Percentiles rank a stretch among this genome's conserved stretches.
Conservation (phyloP, 225 moss, liverwort and hornwort genomes). For the Antitrichia curtipendula region DNA sequence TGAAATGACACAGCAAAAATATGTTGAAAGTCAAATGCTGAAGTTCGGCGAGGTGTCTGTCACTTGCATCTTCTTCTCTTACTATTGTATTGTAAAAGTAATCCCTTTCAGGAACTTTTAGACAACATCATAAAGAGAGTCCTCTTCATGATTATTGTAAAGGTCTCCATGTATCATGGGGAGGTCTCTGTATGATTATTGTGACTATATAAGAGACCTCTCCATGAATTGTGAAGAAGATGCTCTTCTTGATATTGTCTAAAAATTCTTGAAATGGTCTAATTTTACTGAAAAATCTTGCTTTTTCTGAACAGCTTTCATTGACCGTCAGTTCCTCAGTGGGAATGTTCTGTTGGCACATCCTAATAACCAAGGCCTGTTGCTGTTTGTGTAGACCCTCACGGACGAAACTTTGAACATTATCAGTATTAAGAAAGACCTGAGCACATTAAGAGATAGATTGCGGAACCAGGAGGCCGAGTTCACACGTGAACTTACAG, state of each 20-base stretch:
- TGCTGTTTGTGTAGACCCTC: constrained; percentile 26
- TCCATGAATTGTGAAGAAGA: not conserved
- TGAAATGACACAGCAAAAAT: constrained; percentile 37
- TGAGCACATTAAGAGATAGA: constrained; percentile 8
- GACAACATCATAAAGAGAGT: not conserved
- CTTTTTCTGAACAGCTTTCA: not conserved
- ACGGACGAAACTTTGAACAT: constrained; percentile 38
- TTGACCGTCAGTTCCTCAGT: not conserved
- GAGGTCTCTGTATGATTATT: not conserved
- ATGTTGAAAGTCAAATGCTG: constrained; percentile 70
- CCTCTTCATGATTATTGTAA: not conserved
- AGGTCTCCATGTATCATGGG: not conserved
- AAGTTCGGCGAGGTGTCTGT: constrained; percentile 81
- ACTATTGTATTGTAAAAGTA: not conserved
- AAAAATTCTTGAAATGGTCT: not conserved
- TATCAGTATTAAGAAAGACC: constrained; percentile 41
- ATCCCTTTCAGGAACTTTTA: not conserved
- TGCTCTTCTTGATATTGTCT: not conserved
- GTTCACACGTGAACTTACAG: constrained; percentile 18
- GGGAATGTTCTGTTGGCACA: not conserved
- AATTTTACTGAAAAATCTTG: not conserved
- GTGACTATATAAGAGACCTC: not conserved
- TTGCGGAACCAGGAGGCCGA: constrained; percentile 27
- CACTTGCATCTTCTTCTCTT: not conserved
- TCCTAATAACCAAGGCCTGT: not conserved